Conservation (phyloP, 306 rosid species). For the Geum urbanum region DNA sequence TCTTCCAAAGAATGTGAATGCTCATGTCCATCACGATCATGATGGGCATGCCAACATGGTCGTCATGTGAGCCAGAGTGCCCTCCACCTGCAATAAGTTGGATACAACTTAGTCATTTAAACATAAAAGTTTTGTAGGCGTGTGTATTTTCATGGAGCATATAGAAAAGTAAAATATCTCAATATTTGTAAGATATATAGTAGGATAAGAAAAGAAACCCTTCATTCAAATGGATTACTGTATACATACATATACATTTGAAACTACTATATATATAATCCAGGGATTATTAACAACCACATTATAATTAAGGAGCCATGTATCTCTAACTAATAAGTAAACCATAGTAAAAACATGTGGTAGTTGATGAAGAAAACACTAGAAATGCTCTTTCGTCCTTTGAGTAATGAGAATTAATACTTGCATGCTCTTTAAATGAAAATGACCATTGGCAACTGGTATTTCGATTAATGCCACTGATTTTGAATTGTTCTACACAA, state of each 20-base stretch:
- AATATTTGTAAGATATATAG: no score
- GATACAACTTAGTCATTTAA: background rate
- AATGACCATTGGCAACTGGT: background rate
- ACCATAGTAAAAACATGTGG: constrained; percentile 92
- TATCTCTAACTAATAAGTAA: constrained; percentile 9
- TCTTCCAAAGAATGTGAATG: constrained; percentile 71
- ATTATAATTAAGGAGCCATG: no score
- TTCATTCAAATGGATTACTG: no score
- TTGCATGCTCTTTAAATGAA: background rate
- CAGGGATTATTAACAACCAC: no score
- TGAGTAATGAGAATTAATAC: background rate
- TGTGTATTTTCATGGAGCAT: no score
- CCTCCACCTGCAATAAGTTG: constrained; percentile 55
- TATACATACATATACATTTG: no score
- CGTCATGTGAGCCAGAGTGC: constrained; percentile 59
- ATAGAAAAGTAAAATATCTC: no score
- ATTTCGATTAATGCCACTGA: background rate
- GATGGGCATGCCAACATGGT: constrained; percentile 48
- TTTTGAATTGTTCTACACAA: background rate
- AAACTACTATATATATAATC: no score
- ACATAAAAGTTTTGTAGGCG: no score
- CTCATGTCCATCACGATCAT: constrained; percentile 42
- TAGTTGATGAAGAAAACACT: constrained; percentile 64
- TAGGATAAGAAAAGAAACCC: no score
- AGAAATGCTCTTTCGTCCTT: background rate